These are phyloP conservation scores for Alternaria sp. DNA, from an alignment of 2,329 filamentous ascomycete species.

Conservation along the genomic window DNA sequence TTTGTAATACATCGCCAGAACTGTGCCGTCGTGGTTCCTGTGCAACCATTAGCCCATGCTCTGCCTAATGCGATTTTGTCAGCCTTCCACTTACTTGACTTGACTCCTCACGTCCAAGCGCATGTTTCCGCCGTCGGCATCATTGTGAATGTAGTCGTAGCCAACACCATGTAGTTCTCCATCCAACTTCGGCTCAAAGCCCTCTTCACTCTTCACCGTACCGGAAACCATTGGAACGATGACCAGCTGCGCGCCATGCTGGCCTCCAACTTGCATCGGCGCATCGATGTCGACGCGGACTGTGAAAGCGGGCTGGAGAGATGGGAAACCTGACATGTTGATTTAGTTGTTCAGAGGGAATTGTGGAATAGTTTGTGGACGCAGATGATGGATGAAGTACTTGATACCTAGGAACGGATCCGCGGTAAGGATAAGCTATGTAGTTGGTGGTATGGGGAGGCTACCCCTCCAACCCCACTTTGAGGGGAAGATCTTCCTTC, in stretches of 20 bases:
- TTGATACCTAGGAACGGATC: conserved; percentile 1
- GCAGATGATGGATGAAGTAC: neutral
- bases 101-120: conserved; percentile 39
- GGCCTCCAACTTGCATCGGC: conserved; percentile 36
- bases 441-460: conserved; percentile 10
- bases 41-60: neutral
- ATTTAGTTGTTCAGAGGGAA: neutral
- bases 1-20: conserved; percentile 47
- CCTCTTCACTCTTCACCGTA: conserved; percentile 41
- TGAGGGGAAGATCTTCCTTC: conserved; percentile 5
- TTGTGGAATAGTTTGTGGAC: neutral
- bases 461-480: conserved; percentile 32
- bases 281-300: conserved; percentile 41
- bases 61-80: no score
- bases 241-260: conserved; percentile 30
- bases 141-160: conserved; percentile 47
- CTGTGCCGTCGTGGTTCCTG: conserved; percentile 30
- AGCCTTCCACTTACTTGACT: conserved; percentile 27
- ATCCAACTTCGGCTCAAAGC: conserved; percentile 40
- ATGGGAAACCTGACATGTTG: conserved; percentile 39
- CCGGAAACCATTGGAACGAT: conserved; percentile 43
- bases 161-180: conserved; percentile 41
- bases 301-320: conserved; percentile 42
- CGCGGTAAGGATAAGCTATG: neutral
- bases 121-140: conserved; percentile 37